Base-by-base conservation (phyloP, 495 filamentous ascomycete genomes). In the Collariella sp. region DNA sequence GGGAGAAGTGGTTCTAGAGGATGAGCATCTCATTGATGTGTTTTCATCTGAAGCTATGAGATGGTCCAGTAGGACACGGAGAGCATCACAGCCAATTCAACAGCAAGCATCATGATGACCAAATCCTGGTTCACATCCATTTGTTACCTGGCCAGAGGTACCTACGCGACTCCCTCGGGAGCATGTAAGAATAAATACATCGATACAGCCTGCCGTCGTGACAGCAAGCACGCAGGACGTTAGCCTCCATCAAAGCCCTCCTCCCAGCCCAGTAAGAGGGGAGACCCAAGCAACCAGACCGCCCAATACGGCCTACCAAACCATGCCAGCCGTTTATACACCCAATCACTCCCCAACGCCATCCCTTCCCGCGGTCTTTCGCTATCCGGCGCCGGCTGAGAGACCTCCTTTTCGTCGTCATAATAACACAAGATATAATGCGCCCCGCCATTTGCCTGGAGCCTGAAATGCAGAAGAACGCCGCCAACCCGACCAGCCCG, bases 391-490 rank as follows among this genome's bases (percentile, higher is more conserved):
- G 39, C 39, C 11, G 39, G 15, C 13, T 31, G 5, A 22, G 20
- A n/a, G 16, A 24, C 26, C 18, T 12, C 36, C 36, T 40, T 18
- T 39, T 34, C 11, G 1, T n/a, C 49, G 26, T 44, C 39, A 36
- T 38, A 6, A 43, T 50, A 49, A 35, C 35, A 46, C 45, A 33
- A 45, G 26, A 48, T 38, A 1, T 20, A 31, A 22, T 46, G 41
- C 20, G 10, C 19, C 51, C 33, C 31, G 15, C 12, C 18, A n/a
- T 16, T 53, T 53, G 55, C 49, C 34, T n/a, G 29, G 41, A 42
- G 45, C 44, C 55, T 29, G 23, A 52, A 56, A 59, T 58, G 58
- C 50, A 52, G 46, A 31, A 61, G 46, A 61, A 59, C 50, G 46
- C 54, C 54, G 22, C 23, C 18, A 19, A 52, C 50, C 54, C 46